Conservation (phyloP, 2,329 filamentous ascomycete genomes). For the Ilyonectria mors-panacis region DNA sequence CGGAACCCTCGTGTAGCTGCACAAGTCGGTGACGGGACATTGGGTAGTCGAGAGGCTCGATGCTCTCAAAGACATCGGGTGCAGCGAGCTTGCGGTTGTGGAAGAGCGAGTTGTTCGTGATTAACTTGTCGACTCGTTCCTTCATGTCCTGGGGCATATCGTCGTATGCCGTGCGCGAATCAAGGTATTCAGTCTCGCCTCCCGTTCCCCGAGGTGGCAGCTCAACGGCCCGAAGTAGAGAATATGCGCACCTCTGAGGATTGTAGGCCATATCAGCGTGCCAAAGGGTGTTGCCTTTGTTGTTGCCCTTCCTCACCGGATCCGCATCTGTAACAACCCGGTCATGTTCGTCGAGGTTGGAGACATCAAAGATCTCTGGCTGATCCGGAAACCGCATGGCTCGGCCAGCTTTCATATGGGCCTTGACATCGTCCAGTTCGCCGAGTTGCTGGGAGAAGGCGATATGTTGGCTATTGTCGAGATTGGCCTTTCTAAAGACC, state of each 20-base stretch:
- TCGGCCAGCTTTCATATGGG: slow-evolving; percentile 18
- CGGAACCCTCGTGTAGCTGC: slow-evolving; percentile 7
- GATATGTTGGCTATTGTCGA: slow-evolving; percentile 20
- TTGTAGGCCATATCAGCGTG: slow-evolving; percentile 22
- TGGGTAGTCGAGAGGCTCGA: slow-evolving; percentile 6
- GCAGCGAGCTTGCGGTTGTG: slow-evolving; percentile 18
- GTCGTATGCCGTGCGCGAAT: slow-evolving; percentile 14
- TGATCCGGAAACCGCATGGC: slow-evolving; percentile 18
- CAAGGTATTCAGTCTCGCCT: slow-evolving; percentile 14
- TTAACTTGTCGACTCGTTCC: neutral
- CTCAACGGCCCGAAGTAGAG: slow-evolving; percentile 14
- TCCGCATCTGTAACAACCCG: slow-evolving; percentile 2
- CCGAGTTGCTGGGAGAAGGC: slow-evolving; percentile 15
- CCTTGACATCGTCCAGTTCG: slow-evolving; percentile 22
- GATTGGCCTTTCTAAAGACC: slow-evolving; percentile 12
- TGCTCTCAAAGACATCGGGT: slow-evolving; percentile 1
- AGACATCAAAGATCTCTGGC: slow-evolving; percentile 22
- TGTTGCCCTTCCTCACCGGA: slow-evolving; percentile 12
- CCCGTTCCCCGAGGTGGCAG: slow-evolving; percentile 8
- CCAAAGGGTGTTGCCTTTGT: slow-evolving; percentile 18
- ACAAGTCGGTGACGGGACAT: slow-evolving; percentile 18
- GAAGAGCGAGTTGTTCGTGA: slow-evolving; percentile 12
- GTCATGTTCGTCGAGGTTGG: slow-evolving; percentile 16
- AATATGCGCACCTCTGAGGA: slow-evolving; percentile 10
- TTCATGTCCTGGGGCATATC: slow-evolving; percentile 18